These are phyloP conservation scores for Coemansia sp. DNA, from an alignment of 192 early-diverging fungal genomes.

Conservation along the genomic window DNA sequence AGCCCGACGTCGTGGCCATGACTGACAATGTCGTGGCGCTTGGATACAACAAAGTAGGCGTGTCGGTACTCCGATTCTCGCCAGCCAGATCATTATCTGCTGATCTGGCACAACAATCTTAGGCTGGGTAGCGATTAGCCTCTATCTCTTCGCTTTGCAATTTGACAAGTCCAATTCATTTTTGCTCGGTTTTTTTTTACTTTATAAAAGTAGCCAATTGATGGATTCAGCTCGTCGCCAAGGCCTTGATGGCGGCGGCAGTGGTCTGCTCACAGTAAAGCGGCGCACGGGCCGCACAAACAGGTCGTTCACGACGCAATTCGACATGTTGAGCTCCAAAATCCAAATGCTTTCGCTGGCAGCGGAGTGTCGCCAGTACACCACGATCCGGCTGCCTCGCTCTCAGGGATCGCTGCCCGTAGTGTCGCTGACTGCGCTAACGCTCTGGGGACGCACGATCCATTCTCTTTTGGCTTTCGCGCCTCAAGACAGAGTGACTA, in stretches of 20 bases:
- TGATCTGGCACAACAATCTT: neutral
- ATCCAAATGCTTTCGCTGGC: constrained; percentile 47
- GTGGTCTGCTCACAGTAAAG: neutral
- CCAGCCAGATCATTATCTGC: neutral
- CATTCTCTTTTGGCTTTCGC: constrained; percentile 39
- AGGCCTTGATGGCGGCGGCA: neutral
- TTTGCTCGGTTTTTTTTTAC: neutral
- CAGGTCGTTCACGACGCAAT: constrained; percentile 10
- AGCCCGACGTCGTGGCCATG: constrained; percentile 4
- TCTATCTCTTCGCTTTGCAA: neutral
- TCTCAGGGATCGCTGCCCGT: constrained; percentile 38
- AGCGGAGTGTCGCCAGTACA: constrained; percentile 36
- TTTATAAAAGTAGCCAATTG: neutral
- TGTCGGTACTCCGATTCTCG: neutral
- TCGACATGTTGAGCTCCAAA: constrained; percentile 30
- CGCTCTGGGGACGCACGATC: constrained; percentile 41
- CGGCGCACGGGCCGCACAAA: constrained; percentile 23
- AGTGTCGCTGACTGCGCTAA: constrained; percentile 29
- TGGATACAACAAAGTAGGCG: neutral
- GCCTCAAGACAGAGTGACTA: constrained; percentile 39
- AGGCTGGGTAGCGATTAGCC: neutral
- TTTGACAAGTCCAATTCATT: neutral
- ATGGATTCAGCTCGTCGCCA: neutral
- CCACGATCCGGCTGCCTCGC: constrained; percentile 27
- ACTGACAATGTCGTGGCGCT: constrained; percentile 5